Conservation (phyloP, 805 yeast species). For the Zygoascus bituminiphila region DNA sequence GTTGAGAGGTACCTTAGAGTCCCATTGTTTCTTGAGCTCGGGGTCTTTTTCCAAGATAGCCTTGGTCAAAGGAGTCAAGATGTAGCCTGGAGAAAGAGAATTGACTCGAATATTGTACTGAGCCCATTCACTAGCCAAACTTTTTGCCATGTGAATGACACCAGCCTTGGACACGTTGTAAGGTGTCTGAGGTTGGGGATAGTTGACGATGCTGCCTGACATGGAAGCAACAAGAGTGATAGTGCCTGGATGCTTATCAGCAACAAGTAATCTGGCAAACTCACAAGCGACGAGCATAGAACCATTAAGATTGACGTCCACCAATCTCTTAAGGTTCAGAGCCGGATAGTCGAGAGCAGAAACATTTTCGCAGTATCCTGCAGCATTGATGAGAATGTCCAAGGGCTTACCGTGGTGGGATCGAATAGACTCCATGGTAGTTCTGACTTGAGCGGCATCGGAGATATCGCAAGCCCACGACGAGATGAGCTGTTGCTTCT, state of each 20-base stretch:
- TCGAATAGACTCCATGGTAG: constrained; percentile 44
- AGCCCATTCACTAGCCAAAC: constrained; percentile 80
- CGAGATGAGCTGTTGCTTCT: constrained; percentile 25
- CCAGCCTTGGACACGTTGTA: constrained; percentile 86
- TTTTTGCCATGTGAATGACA: constrained; percentile 68
- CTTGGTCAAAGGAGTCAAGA: constrained; percentile 68
- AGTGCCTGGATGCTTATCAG: constrained; percentile 49
- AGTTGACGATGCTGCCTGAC: constrained; percentile 79
- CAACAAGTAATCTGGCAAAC: constrained; percentile 59
- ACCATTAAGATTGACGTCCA: constrained; percentile 68
- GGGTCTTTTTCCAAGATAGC: constrained; percentile 48
- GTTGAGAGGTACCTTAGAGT: constrained; percentile 61
- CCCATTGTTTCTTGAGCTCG: constrained; percentile 60
- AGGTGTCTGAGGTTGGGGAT: constrained; percentile 75
- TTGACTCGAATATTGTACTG: constrained; percentile 67
- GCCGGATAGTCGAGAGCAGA: constrained; percentile 74
- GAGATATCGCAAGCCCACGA: constrained; percentile 73
- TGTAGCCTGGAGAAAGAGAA: constrained; percentile 74
- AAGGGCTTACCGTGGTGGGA: constrained; percentile 54
- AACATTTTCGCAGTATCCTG: constrained; percentile 79
- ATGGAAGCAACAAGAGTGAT: constrained; percentile 79
- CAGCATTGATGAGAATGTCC: constrained; percentile 62
- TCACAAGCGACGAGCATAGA: constrained; percentile 67
- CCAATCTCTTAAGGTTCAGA: constrained; percentile 53
- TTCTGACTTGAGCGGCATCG: constrained; percentile 50